These are phyloP conservation scores for Russula olivacea DNA, from an alignment of 768 basidiomycete genomes.

Conservation along the genomic window DNA sequence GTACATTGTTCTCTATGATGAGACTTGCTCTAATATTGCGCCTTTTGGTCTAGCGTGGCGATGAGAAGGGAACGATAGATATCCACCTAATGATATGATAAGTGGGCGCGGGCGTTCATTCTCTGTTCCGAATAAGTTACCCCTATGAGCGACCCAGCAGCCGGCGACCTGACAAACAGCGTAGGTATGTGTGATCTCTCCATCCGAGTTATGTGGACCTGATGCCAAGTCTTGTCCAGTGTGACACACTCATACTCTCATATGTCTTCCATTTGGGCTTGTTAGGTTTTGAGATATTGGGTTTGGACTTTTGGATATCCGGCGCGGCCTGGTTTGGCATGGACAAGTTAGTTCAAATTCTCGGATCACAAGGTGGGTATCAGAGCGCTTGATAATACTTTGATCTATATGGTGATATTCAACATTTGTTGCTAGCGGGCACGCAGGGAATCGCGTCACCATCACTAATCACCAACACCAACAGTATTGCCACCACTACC, in stretches of 20 bases:
- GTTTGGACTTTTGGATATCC: conserved; percentile 4
- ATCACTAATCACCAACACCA: neutral
- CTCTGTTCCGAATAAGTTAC: conserved; percentile 2
- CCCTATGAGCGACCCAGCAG: neutral
- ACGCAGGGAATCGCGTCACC: neutral
- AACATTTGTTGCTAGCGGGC: neutral
- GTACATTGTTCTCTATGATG: neutral
- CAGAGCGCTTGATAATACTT: neutral
- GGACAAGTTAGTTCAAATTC: neutral
- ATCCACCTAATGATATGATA: conserved; percentile 16
- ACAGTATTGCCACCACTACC: neutral
- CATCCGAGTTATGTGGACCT: neutral
- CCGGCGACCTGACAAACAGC: neutral
- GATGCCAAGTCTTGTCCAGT: neutral
- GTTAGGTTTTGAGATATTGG: conserved; percentile 6
- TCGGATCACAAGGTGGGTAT: neutral
- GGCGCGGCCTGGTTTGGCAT: neutral
- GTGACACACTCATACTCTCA: neutral
- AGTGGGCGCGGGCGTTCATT: neutral
- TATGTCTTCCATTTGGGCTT: conserved; percentile 1
- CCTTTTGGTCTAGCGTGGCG: conserved; percentile 9
- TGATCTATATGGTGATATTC: neutral
- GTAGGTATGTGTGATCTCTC: neutral
- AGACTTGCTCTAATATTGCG: neutral
- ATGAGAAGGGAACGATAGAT: conserved; percentile 12